A percentile compares a stretch with the other conserved stretches of the same genome.
Evolutionary conservation across 176 grass and related monocot genomes (phyloP).

Genomic region (Oryza glaberrima): DNA sequence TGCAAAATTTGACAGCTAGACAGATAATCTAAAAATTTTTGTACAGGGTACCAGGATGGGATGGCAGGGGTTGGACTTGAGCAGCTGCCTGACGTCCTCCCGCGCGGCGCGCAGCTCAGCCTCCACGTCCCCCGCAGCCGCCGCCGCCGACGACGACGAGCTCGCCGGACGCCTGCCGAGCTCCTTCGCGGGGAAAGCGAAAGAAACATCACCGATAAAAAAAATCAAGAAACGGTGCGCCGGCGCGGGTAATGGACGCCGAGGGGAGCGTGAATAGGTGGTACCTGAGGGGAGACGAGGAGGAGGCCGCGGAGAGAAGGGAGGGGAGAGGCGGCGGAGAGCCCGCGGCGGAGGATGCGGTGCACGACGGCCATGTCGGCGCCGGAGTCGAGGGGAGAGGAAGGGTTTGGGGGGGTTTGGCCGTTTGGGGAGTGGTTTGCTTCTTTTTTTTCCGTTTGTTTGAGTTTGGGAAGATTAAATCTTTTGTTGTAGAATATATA

Average conservation of each 20-base stretch:
- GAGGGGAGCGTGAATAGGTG: neutral
- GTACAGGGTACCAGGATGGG: slow-evolving; percentile 68
- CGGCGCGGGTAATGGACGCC: neutral
- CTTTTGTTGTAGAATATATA: no score
- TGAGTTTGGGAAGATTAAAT: no score
- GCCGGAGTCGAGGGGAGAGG: slow-evolving; percentile 15
- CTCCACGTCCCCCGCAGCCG: slow-evolving; percentile 11
- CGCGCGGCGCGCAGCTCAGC: slow-evolving; percentile 55
- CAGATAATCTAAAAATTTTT: neutral
- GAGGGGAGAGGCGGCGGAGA: slow-evolving; percentile 30
- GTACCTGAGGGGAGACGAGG: slow-evolving; percentile 38
- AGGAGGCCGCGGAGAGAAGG: slow-evolving; percentile 33
- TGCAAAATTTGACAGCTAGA: neutral
- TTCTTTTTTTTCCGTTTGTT: no score
- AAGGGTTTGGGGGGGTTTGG: slow-evolving; percentile 18
- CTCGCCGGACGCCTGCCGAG: slow-evolving; percentile 27
- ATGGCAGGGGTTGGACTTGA: slow-evolving; percentile 70
- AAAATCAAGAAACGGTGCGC: slow-evolving; percentile 4
- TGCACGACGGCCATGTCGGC: slow-evolving; percentile 53
- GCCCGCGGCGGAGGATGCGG: slow-evolving; percentile 27
- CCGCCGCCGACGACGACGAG: neutral
- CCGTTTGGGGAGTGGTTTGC: no score
- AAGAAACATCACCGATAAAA: neutral
- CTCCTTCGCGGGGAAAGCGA: slow-evolving; percentile 31
- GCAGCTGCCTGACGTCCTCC: slow-evolving; percentile 75